Base-by-base conservation (phyloP, 2,329 filamentous ascomycete genomes). In the Mycosphaerella sp. region DNA sequence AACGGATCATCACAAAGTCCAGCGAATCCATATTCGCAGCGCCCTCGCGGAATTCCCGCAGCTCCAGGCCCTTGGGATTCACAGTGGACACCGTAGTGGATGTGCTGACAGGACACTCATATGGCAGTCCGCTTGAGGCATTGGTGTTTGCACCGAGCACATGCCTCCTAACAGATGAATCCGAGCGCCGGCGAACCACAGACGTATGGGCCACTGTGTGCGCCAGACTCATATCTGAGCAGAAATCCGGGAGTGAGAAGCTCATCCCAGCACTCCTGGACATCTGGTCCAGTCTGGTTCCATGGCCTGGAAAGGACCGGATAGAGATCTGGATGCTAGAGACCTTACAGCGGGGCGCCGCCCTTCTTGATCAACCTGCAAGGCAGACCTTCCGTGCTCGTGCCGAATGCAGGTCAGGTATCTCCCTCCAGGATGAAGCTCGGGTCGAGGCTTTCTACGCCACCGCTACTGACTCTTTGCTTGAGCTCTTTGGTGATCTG, bases 291-390 rank as follows among this genome's bases (percentile, higher is more conserved):
- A 78, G 82, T 50, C 87, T 90, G 78, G 83, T 87, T 56, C 85
- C 90, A 68, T 97, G 91, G 90, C 86, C 88, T 36, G 89, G 89
- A 51, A 89, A 86, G 63, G 81, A 85, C 59, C 93, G 89, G 58
- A 83, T 98, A 76, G 90, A 96, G 71, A 86, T 89, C 71, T 97
- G 91, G 68, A 79, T 98, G 10, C 93, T 95, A 87, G 87, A 93
- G 66, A 88, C 94, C 54, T 79, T 98, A 28, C 88, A 95, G 70
- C 87, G 94, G 62, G 93, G 93, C 59, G 86, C 89, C 35, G 96
- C 96, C 66, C 76, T 97, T 51, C 76, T 96, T 61, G 89, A 95
- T 64, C 84, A 86, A 64, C 84, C 87, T 63, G 87, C 90, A 68
- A 86, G 89, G 64, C 85, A 88, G 62, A 79, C 69, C 6, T 64